These are phyloP conservation scores for Heliocybe sulcata DNA, from an alignment of 1,284 basidiomycete species.

Conservation along the genomic window DNA sequence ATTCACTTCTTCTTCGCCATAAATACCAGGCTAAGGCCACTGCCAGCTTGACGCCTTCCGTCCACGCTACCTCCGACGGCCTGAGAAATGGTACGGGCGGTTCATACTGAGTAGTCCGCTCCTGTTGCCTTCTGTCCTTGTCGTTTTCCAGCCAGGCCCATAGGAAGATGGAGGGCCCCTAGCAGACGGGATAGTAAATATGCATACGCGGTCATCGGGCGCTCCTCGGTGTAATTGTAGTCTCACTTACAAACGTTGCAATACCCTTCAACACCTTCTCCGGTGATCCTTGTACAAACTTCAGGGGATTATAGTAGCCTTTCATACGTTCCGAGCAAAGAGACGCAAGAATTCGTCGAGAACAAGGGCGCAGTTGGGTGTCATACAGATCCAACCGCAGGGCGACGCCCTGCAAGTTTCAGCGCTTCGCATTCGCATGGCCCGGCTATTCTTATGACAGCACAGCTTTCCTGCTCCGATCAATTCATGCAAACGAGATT, in stretches of 20 bases:
- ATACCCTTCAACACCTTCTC: not conserved
- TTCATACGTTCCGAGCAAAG: not conserved
- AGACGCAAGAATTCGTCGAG: not conserved
- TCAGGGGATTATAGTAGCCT: not conserved
- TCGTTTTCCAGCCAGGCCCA: not conserved
- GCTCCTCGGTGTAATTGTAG: not conserved
- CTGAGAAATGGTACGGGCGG: not conserved
- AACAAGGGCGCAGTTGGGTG: not conserved
- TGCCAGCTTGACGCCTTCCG: not conserved
- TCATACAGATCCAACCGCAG: not conserved
- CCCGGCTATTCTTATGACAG: not conserved
- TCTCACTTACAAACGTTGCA: not conserved
- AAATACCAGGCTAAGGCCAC: not conserved
- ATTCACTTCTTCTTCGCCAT: not conserved
- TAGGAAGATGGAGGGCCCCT: not conserved
- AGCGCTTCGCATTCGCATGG: not conserved
- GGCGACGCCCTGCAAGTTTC: not conserved
- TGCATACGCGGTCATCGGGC: not conserved
- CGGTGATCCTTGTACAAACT: not conserved
- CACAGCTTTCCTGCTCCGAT: not conserved
- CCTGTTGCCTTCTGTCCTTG: not conserved
- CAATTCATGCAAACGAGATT: not conserved
- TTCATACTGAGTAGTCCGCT: not conserved
- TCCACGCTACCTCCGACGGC: not conserved
- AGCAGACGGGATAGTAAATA: not conserved